Conservation (phyloP, 2,329 filamentous ascomycete species). For the Chrysoporthe cubensis region DNA sequence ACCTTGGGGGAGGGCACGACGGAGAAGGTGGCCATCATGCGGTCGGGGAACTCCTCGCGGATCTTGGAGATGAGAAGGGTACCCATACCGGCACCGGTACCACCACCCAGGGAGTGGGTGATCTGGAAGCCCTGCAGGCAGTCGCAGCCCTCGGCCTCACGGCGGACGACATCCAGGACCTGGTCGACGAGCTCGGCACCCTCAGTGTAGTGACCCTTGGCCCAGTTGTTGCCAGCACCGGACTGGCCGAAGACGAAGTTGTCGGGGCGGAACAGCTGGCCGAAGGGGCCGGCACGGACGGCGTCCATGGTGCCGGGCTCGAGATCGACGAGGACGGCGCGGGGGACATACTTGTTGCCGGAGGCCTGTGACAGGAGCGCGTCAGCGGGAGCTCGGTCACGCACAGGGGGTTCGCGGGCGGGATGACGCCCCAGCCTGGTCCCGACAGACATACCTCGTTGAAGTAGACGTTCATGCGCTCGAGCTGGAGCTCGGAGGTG, state of each 20-base stretch:
- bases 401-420: not conserved
- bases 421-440: not conserved
- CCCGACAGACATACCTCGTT: conserved; percentile 57
- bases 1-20: conserved; percentile 99
- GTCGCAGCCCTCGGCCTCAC: conserved; percentile 98
- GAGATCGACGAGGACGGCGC: conserved; percentile 98
- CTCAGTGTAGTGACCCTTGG: conserved; percentile 99
- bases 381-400: not conserved
- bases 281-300: conserved; percentile 96
- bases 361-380: conserved; percentile 66
- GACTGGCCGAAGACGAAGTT: conserved; percentile 99
- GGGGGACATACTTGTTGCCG: conserved; percentile 98
- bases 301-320: conserved; percentile 99
- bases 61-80: conserved; percentile 99
- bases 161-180: conserved; percentile 96
- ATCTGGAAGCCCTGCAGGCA: conserved; percentile 99
- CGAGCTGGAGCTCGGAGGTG: conserved; percentile 96
- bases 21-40: conserved; percentile 99
- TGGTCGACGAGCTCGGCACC: conserved; percentile 98
- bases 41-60: conserved; percentile 99
- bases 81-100: conserved; percentile 99
- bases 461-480: conserved; percentile 99
- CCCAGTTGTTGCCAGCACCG: conserved; percentile 99
- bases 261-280: conserved; percentile 98
- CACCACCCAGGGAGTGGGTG: conserved; percentile 99